Evolutionary conservation across 768 basidiomycete species (phyloP).

Genomic region (Podaxis sp.): DNA sequence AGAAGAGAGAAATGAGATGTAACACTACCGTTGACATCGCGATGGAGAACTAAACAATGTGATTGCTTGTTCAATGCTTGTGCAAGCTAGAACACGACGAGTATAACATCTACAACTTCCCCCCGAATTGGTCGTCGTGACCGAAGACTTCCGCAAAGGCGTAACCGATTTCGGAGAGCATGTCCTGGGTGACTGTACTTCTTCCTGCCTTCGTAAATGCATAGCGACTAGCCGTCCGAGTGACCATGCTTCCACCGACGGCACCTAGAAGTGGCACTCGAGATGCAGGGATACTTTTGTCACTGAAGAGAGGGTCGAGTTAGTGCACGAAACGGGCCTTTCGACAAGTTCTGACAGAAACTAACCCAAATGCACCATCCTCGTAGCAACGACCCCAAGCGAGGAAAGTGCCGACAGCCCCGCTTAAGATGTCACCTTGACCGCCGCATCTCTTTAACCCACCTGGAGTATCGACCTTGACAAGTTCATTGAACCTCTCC

Average conservation of each 20-base stretch:
- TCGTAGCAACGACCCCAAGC: constrained; percentile 97
- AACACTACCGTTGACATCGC: not conserved
- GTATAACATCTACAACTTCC: constrained; percentile 29
- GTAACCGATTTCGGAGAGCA: constrained; percentile 62
- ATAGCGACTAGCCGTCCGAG: constrained; percentile 74
- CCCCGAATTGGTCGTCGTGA: constrained; percentile 38
- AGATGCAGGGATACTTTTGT: constrained; percentile 53
- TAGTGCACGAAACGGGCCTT: not conserved
- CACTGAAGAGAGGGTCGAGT: constrained; percentile 33
- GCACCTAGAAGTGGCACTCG: constrained; percentile 84
- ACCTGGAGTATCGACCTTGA: constrained; percentile 70
- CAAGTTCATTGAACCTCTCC: constrained; percentile 55
- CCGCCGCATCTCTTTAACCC: constrained; percentile 94
- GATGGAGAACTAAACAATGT: not conserved
- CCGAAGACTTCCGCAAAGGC: constrained; percentile 78
- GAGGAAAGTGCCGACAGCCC: constrained; percentile 83
- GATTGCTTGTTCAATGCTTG: not conserved
- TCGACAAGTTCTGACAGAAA: not conserved
- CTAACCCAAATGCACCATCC: constrained; percentile 77
- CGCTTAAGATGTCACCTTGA: constrained; percentile 93
- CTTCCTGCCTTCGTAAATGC: constrained; percentile 80
- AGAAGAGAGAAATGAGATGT: constrained; percentile 4
- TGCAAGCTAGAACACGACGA: not conserved
- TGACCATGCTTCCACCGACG: constrained; percentile 84
- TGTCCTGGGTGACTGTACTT: constrained; percentile 80